Percentiles rank a stretch among this genome's conserved stretches.
Conservation (phyloP, 2,329 filamentous ascomycete genomes). For the Verticillium albo-atrum region DNA sequence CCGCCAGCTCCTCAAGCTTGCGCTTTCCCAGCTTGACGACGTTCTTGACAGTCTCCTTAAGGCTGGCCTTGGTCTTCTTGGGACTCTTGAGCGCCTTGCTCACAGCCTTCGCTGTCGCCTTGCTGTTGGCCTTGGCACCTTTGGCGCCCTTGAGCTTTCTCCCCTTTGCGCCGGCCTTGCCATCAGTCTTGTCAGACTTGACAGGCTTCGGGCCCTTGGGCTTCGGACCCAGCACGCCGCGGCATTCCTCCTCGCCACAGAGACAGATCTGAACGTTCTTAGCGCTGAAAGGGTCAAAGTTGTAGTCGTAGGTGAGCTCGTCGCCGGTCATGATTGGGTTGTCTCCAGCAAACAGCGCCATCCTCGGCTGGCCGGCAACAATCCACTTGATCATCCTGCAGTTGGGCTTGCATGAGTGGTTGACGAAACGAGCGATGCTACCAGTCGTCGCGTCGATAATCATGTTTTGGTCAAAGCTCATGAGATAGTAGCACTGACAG, state of each 20-base stretch:
- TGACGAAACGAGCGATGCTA: conserved; percentile 95
- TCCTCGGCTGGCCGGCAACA: conserved; percentile 86
- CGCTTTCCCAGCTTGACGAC: conserved; percentile 47
- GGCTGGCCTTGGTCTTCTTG: conserved; percentile 5
- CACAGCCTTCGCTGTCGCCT: conserved; percentile 13
- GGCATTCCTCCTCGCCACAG: conserved; percentile 59
- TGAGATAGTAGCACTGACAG: conserved; percentile 86
- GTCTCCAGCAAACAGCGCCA: conserved; percentile 94
- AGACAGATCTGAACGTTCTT: conserved; percentile 66
- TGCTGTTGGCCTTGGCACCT: conserved; percentile 19
- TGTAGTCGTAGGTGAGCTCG: conserved; percentile 91
- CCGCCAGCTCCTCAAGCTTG: conserved; percentile 50
- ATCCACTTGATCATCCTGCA: conserved; percentile 99
- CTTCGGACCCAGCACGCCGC: conserved; percentile 59
- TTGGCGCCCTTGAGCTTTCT: conserved; percentile 7
- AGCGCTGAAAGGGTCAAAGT: conserved; percentile 64
- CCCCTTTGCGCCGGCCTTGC: conserved; percentile 17
- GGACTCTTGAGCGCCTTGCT: conserved; percentile 3
- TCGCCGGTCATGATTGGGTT: conserved; percentile 89
- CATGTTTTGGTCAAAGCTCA: conserved; percentile 98
- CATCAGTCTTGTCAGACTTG: conserved; percentile 34
- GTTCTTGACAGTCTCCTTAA: conserved; percentile 33
- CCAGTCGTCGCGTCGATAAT: conserved; percentile 96
- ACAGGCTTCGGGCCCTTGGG: conserved; percentile 46
- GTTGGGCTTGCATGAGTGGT: conserved; percentile 95